A percentile compares a stretch with the other conserved stretches of the same genome.
Conservation (phyloP, 2,329 filamentous ascomycete genomes). For the Teratosphaeria epicoccoides region DNA sequence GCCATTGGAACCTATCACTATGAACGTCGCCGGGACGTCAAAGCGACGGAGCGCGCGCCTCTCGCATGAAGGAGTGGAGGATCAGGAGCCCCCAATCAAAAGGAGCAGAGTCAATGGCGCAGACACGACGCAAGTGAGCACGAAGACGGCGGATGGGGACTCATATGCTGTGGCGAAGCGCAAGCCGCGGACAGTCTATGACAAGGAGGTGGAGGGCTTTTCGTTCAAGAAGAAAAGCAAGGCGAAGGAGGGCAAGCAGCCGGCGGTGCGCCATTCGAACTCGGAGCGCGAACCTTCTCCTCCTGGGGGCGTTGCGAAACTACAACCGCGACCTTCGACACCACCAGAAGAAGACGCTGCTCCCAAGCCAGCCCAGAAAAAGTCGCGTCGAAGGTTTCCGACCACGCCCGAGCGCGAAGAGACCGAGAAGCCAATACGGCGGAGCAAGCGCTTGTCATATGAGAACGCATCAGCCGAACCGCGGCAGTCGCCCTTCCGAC, state of each 20-base stretch:
- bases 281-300: slow-evolving; percentile 7
- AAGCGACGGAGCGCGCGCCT: slow-evolving; percentile 38
- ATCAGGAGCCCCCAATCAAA: slow-evolving; percentile 35
- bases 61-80: slow-evolving; percentile 31
- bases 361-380: slow-evolving; percentile 21
- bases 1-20: slow-evolving; percentile 37
- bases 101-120: slow-evolving; percentile 29
- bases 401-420: slow-evolving; percentile 24
- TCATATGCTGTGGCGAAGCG: slow-evolving; percentile 26
- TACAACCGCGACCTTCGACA: slow-evolving; percentile 14
- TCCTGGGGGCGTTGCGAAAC: slow-evolving; percentile 1
- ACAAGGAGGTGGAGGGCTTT: slow-evolving; percentile 40
- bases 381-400: slow-evolving; percentile 24
- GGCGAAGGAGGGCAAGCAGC: slow-evolving; percentile 23
- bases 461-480: slow-evolving; percentile 27
- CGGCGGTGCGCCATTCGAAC: slow-evolving; percentile 12
- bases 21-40: slow-evolving; percentile 37
- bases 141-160: slow-evolving; percentile 23
- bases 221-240: slow-evolving; percentile 34
- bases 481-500: slow-evolving; percentile 15
- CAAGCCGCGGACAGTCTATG: slow-evolving; percentile 24
- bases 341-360: slow-evolving; percentile 11
- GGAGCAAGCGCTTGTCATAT: slow-evolving; percentile 36
- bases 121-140: slow-evolving; percentile 26
- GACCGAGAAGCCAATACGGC: slow-evolving; percentile 24